Evolutionary conservation across 345 rosid species (phyloP).

Genomic region (Eutrema japonicum): DNA sequence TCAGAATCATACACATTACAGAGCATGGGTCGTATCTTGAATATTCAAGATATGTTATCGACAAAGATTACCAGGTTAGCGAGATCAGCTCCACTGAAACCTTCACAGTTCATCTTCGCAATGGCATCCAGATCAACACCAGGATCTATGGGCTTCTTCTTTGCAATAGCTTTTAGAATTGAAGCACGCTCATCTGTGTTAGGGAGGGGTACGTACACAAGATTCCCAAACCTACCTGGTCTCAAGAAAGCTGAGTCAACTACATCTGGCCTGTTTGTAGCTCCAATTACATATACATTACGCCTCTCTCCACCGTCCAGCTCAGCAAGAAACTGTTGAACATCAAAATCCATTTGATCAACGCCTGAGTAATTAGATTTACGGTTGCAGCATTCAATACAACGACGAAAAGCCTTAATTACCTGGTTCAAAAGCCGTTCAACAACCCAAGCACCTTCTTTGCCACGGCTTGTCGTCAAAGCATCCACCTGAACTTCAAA

Average conservation of each 20-base stretch:
- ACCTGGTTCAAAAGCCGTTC: constrained; percentile 47
- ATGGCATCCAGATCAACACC: constrained; percentile 70
- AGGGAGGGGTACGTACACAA: constrained; percentile 82
- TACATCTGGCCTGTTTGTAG: constrained; percentile 93
- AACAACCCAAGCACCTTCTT: constrained; percentile 72
- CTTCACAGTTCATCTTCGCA: constrained; percentile 69
- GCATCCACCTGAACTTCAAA: constrained; percentile 78
- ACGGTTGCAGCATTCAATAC: not conserved
- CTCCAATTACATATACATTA: constrained; percentile 89
- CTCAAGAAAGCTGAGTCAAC: constrained; percentile 86
- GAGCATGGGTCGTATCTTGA: constrained; percentile 9
- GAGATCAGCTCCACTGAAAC: constrained; percentile 96
- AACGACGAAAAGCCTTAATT: constrained; percentile 1
- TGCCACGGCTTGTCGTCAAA: constrained; percentile 87
- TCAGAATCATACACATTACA: constrained; percentile 27
- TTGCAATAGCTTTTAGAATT: constrained; percentile 76
- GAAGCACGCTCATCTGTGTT: constrained; percentile 72
- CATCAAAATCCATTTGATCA: constrained; percentile 23
- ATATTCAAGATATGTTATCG: not conserved
- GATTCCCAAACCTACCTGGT: constrained; percentile 95
- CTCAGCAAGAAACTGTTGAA: constrained; percentile 77
- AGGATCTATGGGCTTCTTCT: constrained; percentile 75
- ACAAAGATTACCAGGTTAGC: constrained; percentile 63
- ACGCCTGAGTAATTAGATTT: not conserved
- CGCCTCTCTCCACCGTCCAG: constrained; percentile 81